Evolutionary conservation across 2,329 filamentous ascomycete species (phyloP).

Genomic region (Salinomyces thailandicus): DNA sequence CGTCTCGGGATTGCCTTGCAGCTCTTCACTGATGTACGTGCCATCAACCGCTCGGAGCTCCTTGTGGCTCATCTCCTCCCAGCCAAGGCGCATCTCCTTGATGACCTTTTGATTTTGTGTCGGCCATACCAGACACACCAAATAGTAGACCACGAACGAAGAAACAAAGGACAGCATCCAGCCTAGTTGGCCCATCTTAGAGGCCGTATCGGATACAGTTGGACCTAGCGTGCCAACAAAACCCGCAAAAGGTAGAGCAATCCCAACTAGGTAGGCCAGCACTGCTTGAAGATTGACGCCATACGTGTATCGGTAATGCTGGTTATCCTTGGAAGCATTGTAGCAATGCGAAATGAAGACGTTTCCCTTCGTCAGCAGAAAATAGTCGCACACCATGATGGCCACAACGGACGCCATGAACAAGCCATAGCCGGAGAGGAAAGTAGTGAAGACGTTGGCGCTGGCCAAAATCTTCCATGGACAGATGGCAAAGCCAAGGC

Average conservation of each 20-base stretch:
- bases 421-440: conserved; percentile 43
- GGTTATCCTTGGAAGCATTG: conserved; percentile 38
- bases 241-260: conserved; percentile 47
- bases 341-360: conserved; percentile 43
- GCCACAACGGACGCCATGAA: conserved; percentile 54
- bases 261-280: conserved; percentile 46
- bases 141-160: conserved; percentile 45
- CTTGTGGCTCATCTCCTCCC: conserved; percentile 16
- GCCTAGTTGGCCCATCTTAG: conserved; percentile 43
- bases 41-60: conserved; percentile 12
- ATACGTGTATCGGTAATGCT: conserved; percentile 42
- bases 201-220: conserved; percentile 23
- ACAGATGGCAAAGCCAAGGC: conserved; percentile 6
- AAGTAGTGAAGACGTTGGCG: conserved; percentile 5
- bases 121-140: conserved; percentile 30
- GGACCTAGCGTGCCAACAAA: conserved; percentile 37
- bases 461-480: conserved; percentile 9
- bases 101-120: conserved; percentile 28
- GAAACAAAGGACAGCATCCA: conserved; percentile 53
- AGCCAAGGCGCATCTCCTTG: conserved; percentile 24
- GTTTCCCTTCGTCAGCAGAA: conserved; percentile 34
- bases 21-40: conserved; percentile 9
- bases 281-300: conserved; percentile 51
- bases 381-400: conserved; percentile 44
- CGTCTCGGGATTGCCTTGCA: conserved; percentile 7